A percentile compares a stretch with the other conserved stretches of the same genome.
phyloP scores from a whole-genome alignment of 2,329 filamentous ascomycete genomes.

The Gnomoniopsis sp. region DNA sequence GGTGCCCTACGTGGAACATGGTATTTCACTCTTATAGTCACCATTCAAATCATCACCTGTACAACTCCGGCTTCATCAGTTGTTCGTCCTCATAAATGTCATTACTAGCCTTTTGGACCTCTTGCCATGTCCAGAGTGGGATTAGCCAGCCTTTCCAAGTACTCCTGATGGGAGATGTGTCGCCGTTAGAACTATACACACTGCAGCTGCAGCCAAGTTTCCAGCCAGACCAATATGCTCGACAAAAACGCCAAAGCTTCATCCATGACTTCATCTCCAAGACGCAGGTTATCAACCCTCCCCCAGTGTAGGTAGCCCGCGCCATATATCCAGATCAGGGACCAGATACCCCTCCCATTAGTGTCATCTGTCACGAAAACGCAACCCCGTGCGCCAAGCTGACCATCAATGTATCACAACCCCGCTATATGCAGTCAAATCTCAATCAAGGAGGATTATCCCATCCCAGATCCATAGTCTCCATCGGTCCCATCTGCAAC shows the following conservation, averaged over 20 bases:
- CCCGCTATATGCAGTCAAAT: not conserved
- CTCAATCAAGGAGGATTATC: conserved; percentile 29
- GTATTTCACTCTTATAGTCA: no score
- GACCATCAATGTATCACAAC: not conserved
- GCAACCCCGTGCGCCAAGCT: not conserved
- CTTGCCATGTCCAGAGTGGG: conserved; percentile 3
- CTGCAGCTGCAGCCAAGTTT: not conserved
- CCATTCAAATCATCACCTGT: not conserved
- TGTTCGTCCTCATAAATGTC: not conserved
- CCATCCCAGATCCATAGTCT: conserved; percentile 55
- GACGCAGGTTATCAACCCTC: not conserved
- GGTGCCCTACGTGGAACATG: no score
- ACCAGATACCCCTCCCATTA: not conserved
- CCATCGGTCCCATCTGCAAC: conserved; percentile 58
- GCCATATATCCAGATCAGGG: not conserved
- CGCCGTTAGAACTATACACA: conserved; percentile 3
- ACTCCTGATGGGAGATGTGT: conserved; percentile 3
- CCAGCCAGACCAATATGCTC: not conserved
- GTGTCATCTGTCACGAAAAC: not conserved
- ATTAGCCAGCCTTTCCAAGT: not conserved
- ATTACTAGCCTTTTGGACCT: not conserved
- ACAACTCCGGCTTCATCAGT: not conserved
- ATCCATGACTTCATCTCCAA: not conserved
- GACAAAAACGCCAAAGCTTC: not conserved
- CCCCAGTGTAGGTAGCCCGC: not conserved